A percentile compares a stretch with the other conserved stretches of the same genome.
These are phyloP conservation scores for Davidsoniella australis DNA, from an alignment of 2,329 filamentous ascomycete genomes.

Conservation along the genomic window DNA sequence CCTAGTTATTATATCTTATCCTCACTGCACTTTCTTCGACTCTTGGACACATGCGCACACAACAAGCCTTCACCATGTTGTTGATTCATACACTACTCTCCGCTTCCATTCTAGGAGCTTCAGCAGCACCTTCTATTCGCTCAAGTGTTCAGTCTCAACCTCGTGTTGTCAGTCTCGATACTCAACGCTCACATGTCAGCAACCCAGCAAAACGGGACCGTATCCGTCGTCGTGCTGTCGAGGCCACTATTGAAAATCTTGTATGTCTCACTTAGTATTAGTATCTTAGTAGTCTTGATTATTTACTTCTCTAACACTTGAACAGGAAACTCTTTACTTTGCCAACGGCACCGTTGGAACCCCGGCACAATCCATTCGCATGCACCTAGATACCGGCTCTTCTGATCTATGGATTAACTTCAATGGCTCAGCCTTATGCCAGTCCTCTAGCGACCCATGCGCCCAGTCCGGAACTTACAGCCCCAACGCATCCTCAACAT, in stretches of 20 bases:
- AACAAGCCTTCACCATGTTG: not conserved
- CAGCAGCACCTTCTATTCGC: conserved; percentile 1
- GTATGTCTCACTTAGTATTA: conserved; percentile 24
- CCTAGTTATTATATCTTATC: not conserved
- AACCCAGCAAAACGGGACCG: conserved; percentile 29
- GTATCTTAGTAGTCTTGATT: not conserved
- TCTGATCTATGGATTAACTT: conserved; percentile 59
- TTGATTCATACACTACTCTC: conserved; percentile 4
- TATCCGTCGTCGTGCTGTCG: conserved; percentile 27
- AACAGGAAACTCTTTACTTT: conserved; percentile 44
- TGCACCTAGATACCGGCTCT: conserved; percentile 52
- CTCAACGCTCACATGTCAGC: conserved; percentile 21
- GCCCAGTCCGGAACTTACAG: conserved; percentile 46
- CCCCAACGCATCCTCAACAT: conserved; percentile 58
- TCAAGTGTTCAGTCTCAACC: conserved; percentile 18
- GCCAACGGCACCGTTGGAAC: conserved; percentile 47
- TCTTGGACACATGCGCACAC: not conserved
- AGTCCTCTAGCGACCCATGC: conserved; percentile 32
- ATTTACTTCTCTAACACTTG: conserved; percentile 14
- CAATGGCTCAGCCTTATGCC: conserved; percentile 42
- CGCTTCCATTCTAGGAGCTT: conserved; percentile 2
- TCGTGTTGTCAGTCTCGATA: conserved; percentile 29
- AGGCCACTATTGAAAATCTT: conserved; percentile 36
- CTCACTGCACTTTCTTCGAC: conserved; percentile 2
- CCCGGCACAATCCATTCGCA: conserved; percentile 36